Base-by-base conservation (phyloP, 2,329 filamentous ascomycete genomes). In the Xylariaceae sp. region DNA sequence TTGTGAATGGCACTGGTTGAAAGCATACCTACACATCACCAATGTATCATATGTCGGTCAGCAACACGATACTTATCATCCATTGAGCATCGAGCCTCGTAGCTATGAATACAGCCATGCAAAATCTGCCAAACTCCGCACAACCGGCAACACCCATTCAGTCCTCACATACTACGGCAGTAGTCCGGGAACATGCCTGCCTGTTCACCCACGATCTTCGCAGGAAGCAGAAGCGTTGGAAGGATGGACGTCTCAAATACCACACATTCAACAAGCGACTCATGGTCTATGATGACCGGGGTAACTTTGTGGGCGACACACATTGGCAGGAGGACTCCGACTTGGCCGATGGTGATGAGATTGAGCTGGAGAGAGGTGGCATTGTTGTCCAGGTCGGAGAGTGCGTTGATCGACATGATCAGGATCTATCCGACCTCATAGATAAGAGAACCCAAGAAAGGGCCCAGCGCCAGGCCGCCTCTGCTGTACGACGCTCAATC, bases 191-290 rank as follows among this genome's bases (percentile, higher is more conserved):
- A 70, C 95, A 88, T 73, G 82, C 84, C 62, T 97, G 92, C 72
- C 85, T 97, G 3, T 97, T 90, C 74, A 95, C 92, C 1, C 85
- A 90, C 71, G 92, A 97, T 71, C 73, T 96, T 48, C 85, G 86
- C 55, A 86, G 90, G 58, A 97, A 97, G 76, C 87, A 90, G 67
- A 97, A 97, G 73, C 81, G 90, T 62, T 97, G 92, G 92, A 90
- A 96, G 69, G 92, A 97, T 86, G 92, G 93, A 42, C 86, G 86
- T 55, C 82, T 97, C 62, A 89, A 88, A 64, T 96, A 88, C 65
- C 92, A 97, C 71, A 88, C 89, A 0, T 96, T 96, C 82, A 97
- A 97, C 76, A 90, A 87, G 70, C 86, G 90, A 3, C 79, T 94
- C 61, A 95, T 97, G 90, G 89, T 95, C 5, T 93, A 94, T 68